Conservation (phyloP, 177 flowering plant genomes). For the Vitis hybrid region DNA sequence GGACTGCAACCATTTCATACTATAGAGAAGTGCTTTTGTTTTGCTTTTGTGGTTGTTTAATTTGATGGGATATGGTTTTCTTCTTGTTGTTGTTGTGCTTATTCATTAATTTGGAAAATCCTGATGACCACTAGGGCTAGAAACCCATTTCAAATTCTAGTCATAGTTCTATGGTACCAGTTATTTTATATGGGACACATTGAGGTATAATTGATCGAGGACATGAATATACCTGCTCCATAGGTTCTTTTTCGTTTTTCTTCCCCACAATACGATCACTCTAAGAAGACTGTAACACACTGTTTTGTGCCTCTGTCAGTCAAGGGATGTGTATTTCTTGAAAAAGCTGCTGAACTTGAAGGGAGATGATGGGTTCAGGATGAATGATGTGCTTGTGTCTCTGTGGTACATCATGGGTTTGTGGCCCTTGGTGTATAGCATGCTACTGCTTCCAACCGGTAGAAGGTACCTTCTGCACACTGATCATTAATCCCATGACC, state of each 20-base stretch:
- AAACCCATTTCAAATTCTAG: no score
- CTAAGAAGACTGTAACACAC: neutral
- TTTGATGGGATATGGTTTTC: neutral
- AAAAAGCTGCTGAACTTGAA: conserved; percentile 76
- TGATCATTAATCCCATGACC: neutral
- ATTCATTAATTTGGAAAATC: no score
- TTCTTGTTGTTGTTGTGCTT: no score
- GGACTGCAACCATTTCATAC: neutral
- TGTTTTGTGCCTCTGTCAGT: conserved; percentile 34
- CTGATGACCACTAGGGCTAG: no score
- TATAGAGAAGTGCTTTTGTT: neutral
- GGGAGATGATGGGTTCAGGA: conserved; percentile 87
- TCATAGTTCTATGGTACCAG: no score
- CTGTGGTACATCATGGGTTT: conserved; percentile 94
- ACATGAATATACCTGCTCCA: neutral
- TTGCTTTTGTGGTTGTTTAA: neutral
- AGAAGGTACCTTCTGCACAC: conserved; percentile 57
- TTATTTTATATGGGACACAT: no score
- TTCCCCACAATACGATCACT: neutral
- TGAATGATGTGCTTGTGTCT: conserved; percentile 84
- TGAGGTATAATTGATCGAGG: no score
- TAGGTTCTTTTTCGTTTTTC: neutral
- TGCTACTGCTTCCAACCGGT: conserved; percentile 84
- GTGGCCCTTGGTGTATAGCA: conserved; percentile 83
- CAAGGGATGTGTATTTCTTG: conserved; percentile 72